Base-by-base conservation (phyloP, 345 rosid species). In the Odontarrhena argentea region DNA sequence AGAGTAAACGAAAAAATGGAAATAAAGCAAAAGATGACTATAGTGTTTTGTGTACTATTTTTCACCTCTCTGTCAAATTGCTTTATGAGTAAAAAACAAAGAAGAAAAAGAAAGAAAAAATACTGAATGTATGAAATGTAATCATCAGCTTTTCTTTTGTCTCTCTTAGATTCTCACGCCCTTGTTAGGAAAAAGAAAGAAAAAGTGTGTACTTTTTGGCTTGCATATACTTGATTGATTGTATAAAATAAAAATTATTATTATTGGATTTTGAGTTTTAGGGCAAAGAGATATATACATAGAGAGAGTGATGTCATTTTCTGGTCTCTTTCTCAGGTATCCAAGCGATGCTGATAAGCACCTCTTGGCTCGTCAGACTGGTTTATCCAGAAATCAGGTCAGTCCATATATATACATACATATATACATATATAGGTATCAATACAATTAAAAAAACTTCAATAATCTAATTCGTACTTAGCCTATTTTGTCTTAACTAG, bases 281-380 rank as follows among this genome's bases (percentile, higher is more conserved):
- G 42, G 42, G 42, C 42, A 38, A 38, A 58, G 60, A 59, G 48
- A 36, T 15, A 9, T 15, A 12, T 0, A 2, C 22, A 18, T 18
- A 28, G 36, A 32, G 6, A 32, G 36, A 32, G 82, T 83, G 78
- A 83, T 77, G 91, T 86, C 96, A 75, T 81, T 87, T 85, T 87
- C 88, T 87, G 85, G 83, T 86, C 84, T 79, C 74, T 79, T 80
- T 87, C 86, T 87, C 99, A 94, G 99, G 97, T 94, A 94, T 68
- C 99, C 99, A 82, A 91, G 97, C 77, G 99, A 94, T 79, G 97
- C 96, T 55, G 99, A 94, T 91, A 94, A 94, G 80, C 99, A 91
- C 73, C 89, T 94, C 79, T 82, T 94, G 80, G 92, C 99, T 74
- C 81, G 96, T 66, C 99, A 94, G 91, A 91, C 99, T 80, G 99